Percentiles rank a stretch among this genome's conserved stretches.
Conservation (phyloP, 768 basidiomycete species). For the Crucibulum laeve region DNA sequence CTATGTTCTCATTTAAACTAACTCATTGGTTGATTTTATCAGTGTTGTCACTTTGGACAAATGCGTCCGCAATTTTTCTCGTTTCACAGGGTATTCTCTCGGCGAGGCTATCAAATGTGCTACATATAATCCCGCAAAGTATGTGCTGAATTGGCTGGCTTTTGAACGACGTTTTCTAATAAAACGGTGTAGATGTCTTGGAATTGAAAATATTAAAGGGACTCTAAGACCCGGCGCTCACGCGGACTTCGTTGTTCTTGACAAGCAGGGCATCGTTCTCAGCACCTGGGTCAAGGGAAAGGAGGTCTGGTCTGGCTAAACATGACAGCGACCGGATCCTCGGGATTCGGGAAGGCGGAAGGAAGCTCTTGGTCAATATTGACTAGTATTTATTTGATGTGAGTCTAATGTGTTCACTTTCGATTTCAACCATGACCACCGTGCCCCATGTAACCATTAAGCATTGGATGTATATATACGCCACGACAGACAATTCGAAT, state of each 20-base stretch:
- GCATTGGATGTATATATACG: too few relatives aligned
- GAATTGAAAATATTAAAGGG: constrained; percentile 77
- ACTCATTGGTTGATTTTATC: constrained; percentile 3
- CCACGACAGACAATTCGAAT: too few relatives aligned
- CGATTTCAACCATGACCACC: too few relatives aligned
- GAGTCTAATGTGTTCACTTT: too few relatives aligned
- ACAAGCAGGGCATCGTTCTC: constrained; percentile 59
- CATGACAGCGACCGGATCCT: too few relatives aligned
- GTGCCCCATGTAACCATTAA: too few relatives aligned
- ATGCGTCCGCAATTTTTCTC: constrained; percentile 80
- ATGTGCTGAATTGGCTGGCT: constrained; percentile 13
- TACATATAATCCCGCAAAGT: constrained; percentile 83
- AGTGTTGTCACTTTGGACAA: constrained; percentile 82
- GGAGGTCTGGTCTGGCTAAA: constrained; percentile 68
- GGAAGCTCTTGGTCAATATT: too few relatives aligned
- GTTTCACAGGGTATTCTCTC: constrained; percentile 80
- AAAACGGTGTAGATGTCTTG: constrained; percentile 50
- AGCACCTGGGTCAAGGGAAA: constrained; percentile 77
- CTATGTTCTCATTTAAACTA: not conserved
- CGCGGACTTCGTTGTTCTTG: constrained; percentile 79
- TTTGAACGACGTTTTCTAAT: not conserved
- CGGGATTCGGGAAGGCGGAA: too few relatives aligned
- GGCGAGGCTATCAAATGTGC: constrained; percentile 84
- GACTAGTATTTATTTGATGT: too few relatives aligned
- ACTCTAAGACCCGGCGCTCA: constrained; percentile 79